Evolutionary conservation across 768 basidiomycete species (phyloP).

Genomic region (Tephrocybe sp.): DNA sequence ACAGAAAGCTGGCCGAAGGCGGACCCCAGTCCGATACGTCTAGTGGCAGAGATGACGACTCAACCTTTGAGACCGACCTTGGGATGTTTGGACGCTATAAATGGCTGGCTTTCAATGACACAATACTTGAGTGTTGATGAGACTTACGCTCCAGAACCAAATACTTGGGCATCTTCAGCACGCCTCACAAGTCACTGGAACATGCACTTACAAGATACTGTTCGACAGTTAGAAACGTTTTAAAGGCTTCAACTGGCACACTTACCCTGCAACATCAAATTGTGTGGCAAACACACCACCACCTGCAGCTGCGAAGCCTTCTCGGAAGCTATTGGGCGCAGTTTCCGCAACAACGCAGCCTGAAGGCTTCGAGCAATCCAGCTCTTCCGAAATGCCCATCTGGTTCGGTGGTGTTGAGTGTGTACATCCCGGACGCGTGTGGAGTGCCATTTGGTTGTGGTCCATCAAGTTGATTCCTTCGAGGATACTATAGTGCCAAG

Average conservation of each 20-base stretch:
- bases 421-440: constrained; percentile 52
- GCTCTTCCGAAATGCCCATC: constrained; percentile 50
- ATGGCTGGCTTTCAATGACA: no score
- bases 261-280: constrained; percentile 49
- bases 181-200: neutral
- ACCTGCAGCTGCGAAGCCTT: constrained; percentile 63
- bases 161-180: constrained; percentile 28
- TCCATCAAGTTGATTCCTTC: constrained; percentile 78
- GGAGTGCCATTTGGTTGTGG: constrained; percentile 78
- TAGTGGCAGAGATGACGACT: constrained; percentile 25
- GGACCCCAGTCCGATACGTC: constrained; percentile 42
- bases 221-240: neutral
- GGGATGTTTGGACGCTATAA: constrained; percentile 38
- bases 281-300: constrained; percentile 81
- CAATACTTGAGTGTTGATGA: neutral
- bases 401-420: constrained; percentile 36
- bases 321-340: constrained; percentile 61
- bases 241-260: neutral
- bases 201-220: constrained; percentile 29
- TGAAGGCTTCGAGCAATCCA: constrained; percentile 55
- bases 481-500: constrained; percentile 52
- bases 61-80: constrained; percentile 29
- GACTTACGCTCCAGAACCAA: constrained; percentile 48
- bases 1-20: constrained; percentile 40
- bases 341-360: constrained; percentile 71